Evolutionary conservation across 192 early-diverging fungal species (phyloP).

Genomic region (Geosiphon pyriformis): DNA sequence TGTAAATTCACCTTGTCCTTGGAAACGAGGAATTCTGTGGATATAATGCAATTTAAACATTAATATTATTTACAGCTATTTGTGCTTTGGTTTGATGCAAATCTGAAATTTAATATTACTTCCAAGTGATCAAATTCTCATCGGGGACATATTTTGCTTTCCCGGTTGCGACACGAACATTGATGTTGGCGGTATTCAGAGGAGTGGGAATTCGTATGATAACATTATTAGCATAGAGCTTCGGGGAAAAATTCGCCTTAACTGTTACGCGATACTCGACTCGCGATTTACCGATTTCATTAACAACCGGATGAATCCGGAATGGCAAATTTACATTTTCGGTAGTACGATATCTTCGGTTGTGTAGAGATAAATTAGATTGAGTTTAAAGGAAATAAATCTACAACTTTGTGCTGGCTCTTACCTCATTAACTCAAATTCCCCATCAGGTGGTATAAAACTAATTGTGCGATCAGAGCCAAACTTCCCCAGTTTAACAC

Average conservation of each 20-base stretch:
- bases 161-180: constrained; percentile 71
- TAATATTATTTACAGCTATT: too few relatives aligned
- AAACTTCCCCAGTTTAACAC: constrained; percentile 89
- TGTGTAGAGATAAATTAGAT: background rate
- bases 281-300: constrained; percentile 70
- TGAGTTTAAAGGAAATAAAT: too few relatives aligned
- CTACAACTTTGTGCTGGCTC: too few relatives aligned
- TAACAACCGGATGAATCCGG: constrained; percentile 88
- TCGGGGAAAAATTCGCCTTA: constrained; percentile 83
- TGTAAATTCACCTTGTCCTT: constrained; percentile 81
- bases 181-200: constrained; percentile 78
- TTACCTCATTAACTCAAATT: constrained; percentile 93
- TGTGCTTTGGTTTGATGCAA: too few relatives aligned
- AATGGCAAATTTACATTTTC: constrained; percentile 96
- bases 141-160: constrained; percentile 94
- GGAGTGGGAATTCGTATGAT: constrained; percentile 86
- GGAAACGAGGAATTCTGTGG: constrained; percentile 88
- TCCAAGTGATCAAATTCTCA: constrained; percentile 94
- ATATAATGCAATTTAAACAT: too few relatives aligned
- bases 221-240: constrained; percentile 87
- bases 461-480: constrained; percentile 91
- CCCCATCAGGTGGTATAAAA: constrained; percentile 96
- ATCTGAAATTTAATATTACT: too few relatives aligned
- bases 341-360: constrained; percentile 76
- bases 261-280: constrained; percentile 90